Conservation (phyloP, 805 yeast species). For the Candida pseudofarinosa region DNA sequence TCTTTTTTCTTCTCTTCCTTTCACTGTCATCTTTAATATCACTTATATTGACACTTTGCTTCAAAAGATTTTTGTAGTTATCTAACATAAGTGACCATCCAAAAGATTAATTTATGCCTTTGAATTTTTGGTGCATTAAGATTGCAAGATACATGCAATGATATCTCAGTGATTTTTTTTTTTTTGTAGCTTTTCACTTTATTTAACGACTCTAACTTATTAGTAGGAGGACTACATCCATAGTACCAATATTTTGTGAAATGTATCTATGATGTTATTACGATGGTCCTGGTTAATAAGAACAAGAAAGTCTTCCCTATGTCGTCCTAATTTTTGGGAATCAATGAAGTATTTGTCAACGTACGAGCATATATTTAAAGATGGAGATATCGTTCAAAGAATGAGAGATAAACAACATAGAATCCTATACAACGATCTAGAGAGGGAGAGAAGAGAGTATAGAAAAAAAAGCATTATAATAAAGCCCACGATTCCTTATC, state of each 20-base stretch:
- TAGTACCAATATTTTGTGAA: not conserved
- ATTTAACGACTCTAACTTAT: not conserved
- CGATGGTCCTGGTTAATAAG: not conserved
- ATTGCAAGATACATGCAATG: not conserved
- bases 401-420: conserved; percentile 17
- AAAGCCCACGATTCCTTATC: conserved; percentile 9
- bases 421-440: conserved; percentile 9
- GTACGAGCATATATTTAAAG: not conserved
- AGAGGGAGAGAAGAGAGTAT: conserved; percentile 10
- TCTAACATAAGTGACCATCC: not conserved
- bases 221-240: not conserved
- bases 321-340: not conserved
- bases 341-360: not conserved
- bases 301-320: not conserved
- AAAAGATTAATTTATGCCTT: no score
- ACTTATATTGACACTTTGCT: not conserved
- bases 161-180: not conserved
- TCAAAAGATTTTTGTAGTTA: conserved; percentile 11
- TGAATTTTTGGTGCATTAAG: not conserved
- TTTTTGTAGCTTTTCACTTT: not conserved
- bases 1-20: conserved; percentile 4
- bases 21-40: not conserved
- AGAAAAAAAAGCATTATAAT: conserved; percentile 5
- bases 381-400: conserved; percentile 5
- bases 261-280: not conserved